phyloP scores from a whole-genome alignment of 2,329 filamentous ascomycete genomes.

The Verticillium albo-atrum region DNA sequence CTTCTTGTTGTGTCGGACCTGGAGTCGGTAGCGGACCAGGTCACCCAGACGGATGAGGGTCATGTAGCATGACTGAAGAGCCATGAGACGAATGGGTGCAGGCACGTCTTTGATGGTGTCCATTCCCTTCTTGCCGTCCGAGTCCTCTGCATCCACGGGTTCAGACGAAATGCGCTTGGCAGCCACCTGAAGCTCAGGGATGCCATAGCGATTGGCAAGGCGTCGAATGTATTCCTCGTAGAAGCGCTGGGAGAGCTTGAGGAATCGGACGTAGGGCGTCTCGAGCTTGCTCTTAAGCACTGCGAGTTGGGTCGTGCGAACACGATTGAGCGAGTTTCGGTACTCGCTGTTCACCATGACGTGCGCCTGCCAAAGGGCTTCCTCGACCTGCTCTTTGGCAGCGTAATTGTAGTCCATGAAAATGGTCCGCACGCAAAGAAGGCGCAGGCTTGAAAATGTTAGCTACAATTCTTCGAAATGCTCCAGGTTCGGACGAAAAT shows the following conservation, averaged over 20 bases:
- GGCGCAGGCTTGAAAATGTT: constrained; percentile 53
- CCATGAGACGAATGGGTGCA: constrained; percentile 47
- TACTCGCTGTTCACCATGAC: constrained; percentile 74
- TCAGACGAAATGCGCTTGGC: constrained; percentile 32
- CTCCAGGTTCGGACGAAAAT: background rate
- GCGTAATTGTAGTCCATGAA: constrained; percentile 69
- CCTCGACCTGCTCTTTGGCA: constrained; percentile 59
- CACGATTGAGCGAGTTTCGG: constrained; percentile 60
- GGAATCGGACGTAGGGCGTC: constrained; percentile 76
- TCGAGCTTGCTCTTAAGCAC: constrained; percentile 72
- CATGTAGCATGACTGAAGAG: constrained; percentile 73
- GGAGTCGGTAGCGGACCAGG: constrained; percentile 78
- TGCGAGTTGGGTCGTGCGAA: constrained; percentile 45
- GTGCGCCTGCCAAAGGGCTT: constrained; percentile 74
- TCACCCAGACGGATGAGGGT: constrained; percentile 86
- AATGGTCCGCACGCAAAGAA: constrained; percentile 66
- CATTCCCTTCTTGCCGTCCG: constrained; percentile 21
- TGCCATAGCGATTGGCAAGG: constrained; percentile 58
- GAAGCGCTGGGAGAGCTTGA: constrained; percentile 83
- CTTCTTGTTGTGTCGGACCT: constrained; percentile 62
- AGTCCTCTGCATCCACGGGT: background rate
- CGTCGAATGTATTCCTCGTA: constrained; percentile 83
- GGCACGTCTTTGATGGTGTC: constrained; percentile 40
- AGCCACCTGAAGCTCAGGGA: constrained; percentile 43
- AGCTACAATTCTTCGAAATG: background rate